A percentile compares a stretch with the other conserved stretches of the same genome.
phyloP scores from a whole-genome alignment of 2,329 filamentous ascomycete genomes.

The Calcarisporium arbuscula region DNA sequence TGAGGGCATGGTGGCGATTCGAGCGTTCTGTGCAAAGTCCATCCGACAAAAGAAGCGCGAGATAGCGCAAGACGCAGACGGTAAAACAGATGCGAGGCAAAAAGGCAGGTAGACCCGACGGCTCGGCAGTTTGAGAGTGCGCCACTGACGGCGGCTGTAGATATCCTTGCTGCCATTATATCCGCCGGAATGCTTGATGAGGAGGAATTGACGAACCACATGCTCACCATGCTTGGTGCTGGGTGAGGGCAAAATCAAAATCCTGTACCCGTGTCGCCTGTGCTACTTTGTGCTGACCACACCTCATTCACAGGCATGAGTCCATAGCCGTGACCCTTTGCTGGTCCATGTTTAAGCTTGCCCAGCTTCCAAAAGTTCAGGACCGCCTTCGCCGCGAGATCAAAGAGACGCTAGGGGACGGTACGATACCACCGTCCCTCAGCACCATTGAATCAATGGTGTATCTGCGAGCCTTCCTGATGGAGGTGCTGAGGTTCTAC shows the following conservation, averaged over 20 bases:
- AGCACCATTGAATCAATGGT: neutral
- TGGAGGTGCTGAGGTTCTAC: constrained; percentile 4
- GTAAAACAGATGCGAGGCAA: too few species aligned
- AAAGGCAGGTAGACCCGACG: too few species aligned
- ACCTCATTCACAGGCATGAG: too few species aligned
- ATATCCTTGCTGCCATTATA: constrained; percentile 3
- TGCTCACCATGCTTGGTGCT: constrained; percentile 2
- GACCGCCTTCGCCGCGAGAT: neutral
- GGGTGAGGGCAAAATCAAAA: too few species aligned
- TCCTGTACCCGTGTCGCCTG: too few species aligned
- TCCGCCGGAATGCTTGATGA: constrained; percentile 2
- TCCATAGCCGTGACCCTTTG: constrained; percentile 2
- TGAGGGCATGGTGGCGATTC: neutral
- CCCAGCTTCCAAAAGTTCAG: constrained; percentile 1
- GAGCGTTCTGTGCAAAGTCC: constrained; percentile 1
- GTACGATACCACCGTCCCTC: too few species aligned
- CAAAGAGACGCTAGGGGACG: neutral
- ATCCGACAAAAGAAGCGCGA: too few species aligned
- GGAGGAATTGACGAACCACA: constrained; percentile 2
- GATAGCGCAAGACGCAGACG: too few species aligned
- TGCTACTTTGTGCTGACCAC: too few species aligned
- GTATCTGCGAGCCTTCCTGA: constrained; percentile 2
- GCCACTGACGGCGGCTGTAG: neutral
- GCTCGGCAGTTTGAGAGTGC: too few species aligned
- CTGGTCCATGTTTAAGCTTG: constrained; percentile 4